Evolutionary conservation across 257 asterid species (phyloP).

Genomic region (Nicotiana attenuata): DNA sequence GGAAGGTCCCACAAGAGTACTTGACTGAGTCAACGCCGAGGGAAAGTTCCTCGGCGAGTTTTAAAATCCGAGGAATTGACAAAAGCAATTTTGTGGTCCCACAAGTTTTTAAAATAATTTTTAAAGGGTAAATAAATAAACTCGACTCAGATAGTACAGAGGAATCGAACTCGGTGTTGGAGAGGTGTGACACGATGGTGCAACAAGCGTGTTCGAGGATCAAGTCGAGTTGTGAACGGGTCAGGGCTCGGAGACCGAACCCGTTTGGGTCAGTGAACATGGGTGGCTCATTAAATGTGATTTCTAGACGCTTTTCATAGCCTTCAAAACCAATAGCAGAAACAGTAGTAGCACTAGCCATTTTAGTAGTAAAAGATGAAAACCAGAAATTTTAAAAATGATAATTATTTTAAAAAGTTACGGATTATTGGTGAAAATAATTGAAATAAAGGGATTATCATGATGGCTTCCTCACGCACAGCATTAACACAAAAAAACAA

Average conservation of each 20-base stretch:
- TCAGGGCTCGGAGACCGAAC: conserved; percentile 33
- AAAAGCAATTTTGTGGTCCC: conserved; percentile 40
- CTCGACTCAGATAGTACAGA: conserved; percentile 51
- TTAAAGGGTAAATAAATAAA: conserved; percentile 34
- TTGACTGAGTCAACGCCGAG: conserved; percentile 22
- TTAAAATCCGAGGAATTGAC: conserved; percentile 28
- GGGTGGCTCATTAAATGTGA: conserved; percentile 24
- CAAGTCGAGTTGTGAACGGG: conserved; percentile 28
- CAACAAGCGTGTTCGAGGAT: conserved; percentile 43
- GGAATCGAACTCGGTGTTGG: conserved; percentile 36
- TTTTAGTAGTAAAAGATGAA: background rate
- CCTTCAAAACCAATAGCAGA: conserved; percentile 49
- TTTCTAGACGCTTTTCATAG: conserved; percentile 43
- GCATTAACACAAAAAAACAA: conserved; percentile 14
- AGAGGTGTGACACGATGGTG: conserved; percentile 40
- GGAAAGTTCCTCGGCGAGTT: conserved; percentile 26
- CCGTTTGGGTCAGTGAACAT: conserved; percentile 23
- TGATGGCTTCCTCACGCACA: conserved; percentile 41
- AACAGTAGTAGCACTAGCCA: conserved; percentile 4
- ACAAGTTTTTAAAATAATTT: conserved; percentile 39
- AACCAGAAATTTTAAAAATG: background rate
- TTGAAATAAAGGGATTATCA: conserved; percentile 7
- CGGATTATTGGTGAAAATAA: no score
- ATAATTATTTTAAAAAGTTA: no score
- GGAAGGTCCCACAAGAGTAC: conserved; percentile 41